These are phyloP conservation scores for Paratinospora sagittata DNA, from an alignment of 164 flowering plant genomes.

Conservation along the genomic window DNA sequence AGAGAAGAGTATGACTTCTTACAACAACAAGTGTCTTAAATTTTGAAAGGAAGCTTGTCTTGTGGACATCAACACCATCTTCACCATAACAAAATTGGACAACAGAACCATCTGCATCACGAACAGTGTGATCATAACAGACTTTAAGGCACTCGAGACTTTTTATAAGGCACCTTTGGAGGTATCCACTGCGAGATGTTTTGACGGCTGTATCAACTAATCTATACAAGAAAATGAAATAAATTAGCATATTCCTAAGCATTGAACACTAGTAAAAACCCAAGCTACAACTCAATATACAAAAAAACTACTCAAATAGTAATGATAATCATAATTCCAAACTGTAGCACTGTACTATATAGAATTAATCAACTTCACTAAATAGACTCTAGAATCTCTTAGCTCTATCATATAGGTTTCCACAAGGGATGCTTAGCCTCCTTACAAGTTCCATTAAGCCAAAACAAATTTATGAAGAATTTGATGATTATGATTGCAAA, in stretches of 20 bases:
- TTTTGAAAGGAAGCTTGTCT: slow-evolving; percentile 57
- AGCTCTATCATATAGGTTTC: no score
- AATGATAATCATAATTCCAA: no score
- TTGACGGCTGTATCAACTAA: slow-evolving; percentile 97
- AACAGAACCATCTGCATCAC: slow-evolving; percentile 93
- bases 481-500: background rate
- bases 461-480: no score
- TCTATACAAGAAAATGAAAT: slow-evolving; percentile 31
- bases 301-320: no score
- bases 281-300: background rate
- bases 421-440: no score
- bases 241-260: background rate
- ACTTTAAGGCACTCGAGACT: slow-evolving; percentile 83
- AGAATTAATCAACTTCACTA: no score
- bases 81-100: slow-evolving; percentile 88
- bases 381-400: no score
- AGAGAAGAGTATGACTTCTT: slow-evolving; percentile 19
- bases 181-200: slow-evolving; percentile 98
- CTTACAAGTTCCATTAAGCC: no score
- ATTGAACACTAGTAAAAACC: background rate
- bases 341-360: no score
- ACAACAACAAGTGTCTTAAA: slow-evolving; percentile 60
- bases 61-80: slow-evolving; percentile 93
- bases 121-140: slow-evolving; percentile 84
- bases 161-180: slow-evolving; percentile 89